Evolutionary conservation across 257 asterid species (phyloP).

Genomic region (Haberlea rhodopensis): DNA sequence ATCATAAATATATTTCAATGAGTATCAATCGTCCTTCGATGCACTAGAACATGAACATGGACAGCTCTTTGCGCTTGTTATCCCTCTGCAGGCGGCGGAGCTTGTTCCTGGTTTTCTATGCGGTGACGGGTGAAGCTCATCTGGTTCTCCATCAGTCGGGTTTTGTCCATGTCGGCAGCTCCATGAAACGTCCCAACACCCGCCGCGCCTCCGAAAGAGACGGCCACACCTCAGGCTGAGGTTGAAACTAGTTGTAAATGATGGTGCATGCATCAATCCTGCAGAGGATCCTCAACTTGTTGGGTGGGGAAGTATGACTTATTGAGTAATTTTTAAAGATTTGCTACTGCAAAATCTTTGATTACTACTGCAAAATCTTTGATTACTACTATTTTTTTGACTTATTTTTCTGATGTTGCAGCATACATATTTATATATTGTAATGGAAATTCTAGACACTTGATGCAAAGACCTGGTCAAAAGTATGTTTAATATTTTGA

Average conservation of each 20-base stretch:
- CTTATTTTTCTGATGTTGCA: too few species aligned
- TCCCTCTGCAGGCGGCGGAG: background rate
- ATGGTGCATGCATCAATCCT: background rate
- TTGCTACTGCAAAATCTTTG: too few species aligned
- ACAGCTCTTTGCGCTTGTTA: background rate
- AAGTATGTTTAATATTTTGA: too few species aligned
- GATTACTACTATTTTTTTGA: too few species aligned
- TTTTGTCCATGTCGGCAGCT: background rate
- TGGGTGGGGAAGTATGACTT: too few species aligned
- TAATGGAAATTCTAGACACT: too few species aligned
- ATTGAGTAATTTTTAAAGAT: too few species aligned
- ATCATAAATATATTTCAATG: too few species aligned
- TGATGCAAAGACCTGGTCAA: too few species aligned
- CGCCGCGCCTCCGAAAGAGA: background rate
- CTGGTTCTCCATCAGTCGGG: background rate
- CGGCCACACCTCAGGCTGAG: constrained; percentile 8
- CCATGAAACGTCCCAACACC: background rate
- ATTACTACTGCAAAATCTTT: too few species aligned
- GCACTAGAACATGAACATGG: background rate
- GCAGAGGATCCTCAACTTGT: constrained; percentile 3
- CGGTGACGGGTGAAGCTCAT: background rate
- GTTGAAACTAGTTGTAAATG: background rate
- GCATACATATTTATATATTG: too few species aligned
- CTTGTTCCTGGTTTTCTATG: background rate
- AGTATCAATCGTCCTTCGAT: background rate